Evolutionary conservation across 2,329 filamentous ascomycete species (phyloP).

Genomic region (Fusarium burgessii): DNA sequence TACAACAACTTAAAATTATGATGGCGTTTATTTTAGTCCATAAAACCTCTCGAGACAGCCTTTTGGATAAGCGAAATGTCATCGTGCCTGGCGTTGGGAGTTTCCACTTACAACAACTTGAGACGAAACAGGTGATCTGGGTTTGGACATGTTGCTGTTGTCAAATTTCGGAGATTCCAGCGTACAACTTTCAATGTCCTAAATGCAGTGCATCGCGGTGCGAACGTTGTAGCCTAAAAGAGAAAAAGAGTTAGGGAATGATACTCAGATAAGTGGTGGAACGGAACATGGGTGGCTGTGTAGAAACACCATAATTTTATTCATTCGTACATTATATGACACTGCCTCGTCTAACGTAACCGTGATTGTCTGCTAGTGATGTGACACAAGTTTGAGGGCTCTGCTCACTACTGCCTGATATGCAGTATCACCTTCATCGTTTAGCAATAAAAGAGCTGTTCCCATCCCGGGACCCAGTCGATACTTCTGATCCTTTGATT

Average conservation of each 20-base stretch:
- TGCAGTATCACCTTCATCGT: background rate
- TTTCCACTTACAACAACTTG: background rate
- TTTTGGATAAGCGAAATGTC: background rate
- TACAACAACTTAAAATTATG: background rate
- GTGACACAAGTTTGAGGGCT: background rate
- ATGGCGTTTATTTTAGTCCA: too few species aligned
- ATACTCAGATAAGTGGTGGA: background rate
- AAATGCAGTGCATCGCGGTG: background rate
- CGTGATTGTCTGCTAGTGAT: background rate
- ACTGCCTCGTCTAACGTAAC: background rate
- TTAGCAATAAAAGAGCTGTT: background rate
- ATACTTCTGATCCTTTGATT: background rate
- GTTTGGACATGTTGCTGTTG: background rate
- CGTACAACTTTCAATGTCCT: background rate
- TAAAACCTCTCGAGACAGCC: too few species aligned
- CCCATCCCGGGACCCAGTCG: background rate
- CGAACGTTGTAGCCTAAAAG: background rate
- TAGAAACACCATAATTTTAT: too few species aligned
- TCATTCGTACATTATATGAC: background rate
- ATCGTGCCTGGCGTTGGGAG: background rate
- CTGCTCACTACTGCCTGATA: background rate
- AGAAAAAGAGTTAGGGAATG: background rate
- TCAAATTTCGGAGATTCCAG: too few species aligned
- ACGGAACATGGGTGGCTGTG: too few species aligned
- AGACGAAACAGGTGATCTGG: background rate